Base-by-base conservation (phyloP, 495 filamentous ascomycete species). In the Tetracladium setigerum region DNA sequence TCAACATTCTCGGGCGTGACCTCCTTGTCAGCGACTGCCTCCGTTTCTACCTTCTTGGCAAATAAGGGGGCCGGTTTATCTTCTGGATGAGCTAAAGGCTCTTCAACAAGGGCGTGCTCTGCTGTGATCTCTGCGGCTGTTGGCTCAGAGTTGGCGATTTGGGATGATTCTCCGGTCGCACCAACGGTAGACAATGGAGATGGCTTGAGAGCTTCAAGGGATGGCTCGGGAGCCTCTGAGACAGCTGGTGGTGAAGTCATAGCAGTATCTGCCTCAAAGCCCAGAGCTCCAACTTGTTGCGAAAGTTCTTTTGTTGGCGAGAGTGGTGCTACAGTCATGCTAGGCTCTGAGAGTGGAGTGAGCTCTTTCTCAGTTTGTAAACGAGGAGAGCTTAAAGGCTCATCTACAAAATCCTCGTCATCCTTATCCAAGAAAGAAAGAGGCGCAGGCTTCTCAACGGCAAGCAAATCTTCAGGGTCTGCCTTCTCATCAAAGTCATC, bases 51-150 rank as follows among this genome's bases (percentile, higher is more conserved):
- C 30, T 56, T 53, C 32, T 55, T 58, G 5, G 69, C 62, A 60
- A 87, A 87, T 10, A 89, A 64, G 18, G 84, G 83, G 1, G 81
- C 70, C 0, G 84, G 85, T 19, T 77, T 78, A 49, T 86, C 84
- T 39, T 86, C 81, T 3, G 82, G 67, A 39, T 77, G 73, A 7
- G 77, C 68, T 9, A 77, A 73, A 22, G 79, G 58, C 8, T 60
- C 52, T 31, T 42, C 17, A 50, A 43, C 44, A 10, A 47, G 24
- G 4, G 44, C 12, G 30, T 10, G 17, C 32, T 51, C 51, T 6
- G 17, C 16, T 15, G 22, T 17, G 9, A 32, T 36, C 24, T 38
- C 44, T 13, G 17, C 38, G 2, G 31, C 32, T 16, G 24, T 16
- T 4, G 27, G 40, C 16, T 17, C 41, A 24, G 37, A 6, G 6